Evolutionary conservation across 2,329 filamentous ascomycete species (phyloP), one percentile per base, ranked within the genome.

Genomic region (Aspergillus sclerotialis): DNA sequence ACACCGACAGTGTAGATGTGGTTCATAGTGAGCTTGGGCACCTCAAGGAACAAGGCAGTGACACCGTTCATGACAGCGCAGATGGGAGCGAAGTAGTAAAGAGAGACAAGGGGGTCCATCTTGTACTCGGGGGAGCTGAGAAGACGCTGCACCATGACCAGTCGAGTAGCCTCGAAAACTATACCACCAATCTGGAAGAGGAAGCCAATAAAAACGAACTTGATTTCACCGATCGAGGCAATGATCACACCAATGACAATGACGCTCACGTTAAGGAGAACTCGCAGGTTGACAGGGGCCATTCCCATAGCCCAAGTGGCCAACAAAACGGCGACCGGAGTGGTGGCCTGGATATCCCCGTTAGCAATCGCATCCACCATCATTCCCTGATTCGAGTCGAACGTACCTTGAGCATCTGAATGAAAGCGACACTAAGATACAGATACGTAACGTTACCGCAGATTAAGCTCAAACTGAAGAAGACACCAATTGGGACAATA

Each of bases 221-320:
- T 81, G 64, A 98, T 93, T 70, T 98, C 92, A 54, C 92, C 92
- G 44, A 94, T 77, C 1, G 90, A 94, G 32, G 92, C 92, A 56
- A 98, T 87, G 47, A 95, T 72, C 50, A 96, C 89, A 72, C 92
- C 92, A 34, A 96, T 64, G 33, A 96, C 92, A 53, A 98, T 98
- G 59, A 90, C 76, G 27, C 85, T 92, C 43, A 98, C 89, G 59
- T 98, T 98, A 58, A 85, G 76, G 52, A 98, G 82, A 31, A 87
- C 84, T 70, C 80, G 89, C 49, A 92, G 61, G 68, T 88, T 93
- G 35, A 87, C 84, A 42, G 85, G 79, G 10, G 85, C 79, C 42
- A 94, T 79, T 38, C 88, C 86, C 54, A 96, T 80, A 34, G 74
- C 71, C 90, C 92, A 96, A 48, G 87, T 86, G 26, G 86, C 83